Base-by-base conservation (phyloP, 2,329 filamentous ascomycete genomes). In the Claviceps purpurea region DNA sequence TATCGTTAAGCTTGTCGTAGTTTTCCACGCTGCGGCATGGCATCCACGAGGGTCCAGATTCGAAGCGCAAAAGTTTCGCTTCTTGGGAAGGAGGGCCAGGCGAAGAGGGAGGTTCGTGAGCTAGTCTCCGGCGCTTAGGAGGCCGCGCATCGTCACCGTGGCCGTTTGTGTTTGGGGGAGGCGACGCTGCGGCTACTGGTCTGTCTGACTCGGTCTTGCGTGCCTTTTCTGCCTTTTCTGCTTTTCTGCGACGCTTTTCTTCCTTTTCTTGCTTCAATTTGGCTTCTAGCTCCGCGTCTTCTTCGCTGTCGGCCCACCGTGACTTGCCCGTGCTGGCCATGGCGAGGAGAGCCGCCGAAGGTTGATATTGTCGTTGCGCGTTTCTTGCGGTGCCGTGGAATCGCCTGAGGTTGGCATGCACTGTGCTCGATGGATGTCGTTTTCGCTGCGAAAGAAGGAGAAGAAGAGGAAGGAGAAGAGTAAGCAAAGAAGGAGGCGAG, bases 1-100 rank as follows among this genome's bases (percentile, higher is more conserved):
- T 98, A 65, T 93, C 87, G 67, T 98, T 98, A 53, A 98, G 75
- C 59, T 87, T 86, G 62, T 96, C 87, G 70, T 90, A 98, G 63
- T 88, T 84, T 62, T 91, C 85, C 26, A 95, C 85, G 64, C 87
- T 87, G 55, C 86, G 77, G 62, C 85, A 86, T 53, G 71, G 74
- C 49, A 79, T 77, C 81, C 89, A 95, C 58, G 72, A 68, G 10
- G 78, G 77, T 14, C 75, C 73, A 13, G 50, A 10, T 10, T 85
- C 77, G 62, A 94, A 90, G 11, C 85, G 81, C 43, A 96, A 68
- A 2, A 95, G 73, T 56, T 76, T 80, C 1, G 78, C 68, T 34
- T 34, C 30, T 11, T 11, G 30, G 10, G 4, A 3, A 30, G 3
- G 26, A 30, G 26, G 26, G 8, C 8, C 26, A 1, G 26, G 26